Evolutionary conservation across 805 yeast species (phyloP), one percentile per base, ranked within the genome.

Genomic region (Candida michaelii): DNA sequence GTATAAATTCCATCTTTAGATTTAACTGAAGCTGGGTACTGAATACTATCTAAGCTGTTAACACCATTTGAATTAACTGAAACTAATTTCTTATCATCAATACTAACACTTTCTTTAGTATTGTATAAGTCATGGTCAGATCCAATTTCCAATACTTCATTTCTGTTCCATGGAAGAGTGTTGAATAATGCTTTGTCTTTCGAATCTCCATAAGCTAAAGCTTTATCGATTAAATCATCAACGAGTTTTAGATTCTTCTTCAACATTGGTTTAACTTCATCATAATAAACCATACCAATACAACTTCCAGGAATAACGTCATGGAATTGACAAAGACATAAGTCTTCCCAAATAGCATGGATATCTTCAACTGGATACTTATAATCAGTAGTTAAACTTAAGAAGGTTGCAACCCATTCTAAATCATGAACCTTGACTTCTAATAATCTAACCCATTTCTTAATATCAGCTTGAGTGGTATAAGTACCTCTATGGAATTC

Each of bases 231-330:
- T 54, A 93, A 68, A 4, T 64, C 52, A 30, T 76, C 72, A 30
- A 83, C 82, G 16, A 68, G 65, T 14, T 69, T 64, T 44, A 84
- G 66, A 17, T 83, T 84, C 12, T 72, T 65, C 5, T 68, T 70
- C 53, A 90, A 74, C 78, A 87, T 82, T 24, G 91, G 90, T 57
- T 82, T 78, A 8, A 91, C 97, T 53, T 89, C 89, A 37, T 78
- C 81, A 58, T 93, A 70, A 48, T 70, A 91, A 11, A 93, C 97
- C 81, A 88, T 80, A 48, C 89, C 96, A 55, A 91, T 91, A 64
- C 96, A 88, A 5, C 95, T 84, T 2, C 99, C 99, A 2, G 99
- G 99, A 40, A 93, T 73, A n/a, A 91, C 97, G 67, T 91, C 99
- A 62, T 91, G 99, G 69, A 91, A 91, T 60, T 91, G 98, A 59